Percentiles rank a stretch among this genome's conserved stretches.
phyloP scores from a whole-genome alignment of 1,284 basidiomycete genomes.

The Mycosarcoma mackinlayi region DNA sequence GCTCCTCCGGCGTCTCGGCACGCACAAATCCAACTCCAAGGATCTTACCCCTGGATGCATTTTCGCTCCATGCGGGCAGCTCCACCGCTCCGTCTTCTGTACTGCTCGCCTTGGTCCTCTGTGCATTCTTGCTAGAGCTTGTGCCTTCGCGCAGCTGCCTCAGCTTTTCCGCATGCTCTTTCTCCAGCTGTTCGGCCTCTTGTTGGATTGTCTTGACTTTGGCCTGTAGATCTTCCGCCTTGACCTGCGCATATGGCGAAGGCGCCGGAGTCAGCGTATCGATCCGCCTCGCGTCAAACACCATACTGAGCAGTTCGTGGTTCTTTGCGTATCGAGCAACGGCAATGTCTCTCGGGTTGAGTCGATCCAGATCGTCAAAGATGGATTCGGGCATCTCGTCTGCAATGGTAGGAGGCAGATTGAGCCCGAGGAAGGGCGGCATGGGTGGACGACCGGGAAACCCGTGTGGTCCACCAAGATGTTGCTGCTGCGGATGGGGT shows the following conservation, averaged over 20 bases:
- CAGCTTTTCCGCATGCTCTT: constrained; percentile 31
- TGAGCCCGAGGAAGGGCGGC: constrained; percentile 38
- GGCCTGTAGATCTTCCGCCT: constrained; percentile 35
- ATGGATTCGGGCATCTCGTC: constrained; percentile 48
- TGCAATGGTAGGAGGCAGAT: constrained; percentile 42
- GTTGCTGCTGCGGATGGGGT: constrained; percentile 13
- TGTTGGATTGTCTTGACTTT: constrained; percentile 30
- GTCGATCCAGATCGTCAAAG: constrained; percentile 62
- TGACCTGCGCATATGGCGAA: constrained; percentile 52
- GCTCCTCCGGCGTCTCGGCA: constrained; percentile 49
- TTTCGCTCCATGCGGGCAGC: constrained; percentile 30
- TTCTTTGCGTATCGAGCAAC: constrained; percentile 62
- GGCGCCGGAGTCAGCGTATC: constrained; percentile 54
- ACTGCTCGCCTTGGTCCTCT: not conserved
- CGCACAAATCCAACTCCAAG: constrained; percentile 57
- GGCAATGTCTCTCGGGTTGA: constrained; percentile 60
- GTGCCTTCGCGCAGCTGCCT: constrained; percentile 14
- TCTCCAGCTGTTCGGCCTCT: constrained; percentile 22
- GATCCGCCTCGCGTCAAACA: constrained; percentile 63
- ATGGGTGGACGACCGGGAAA: constrained; percentile 18
- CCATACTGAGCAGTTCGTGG: constrained; percentile 60
- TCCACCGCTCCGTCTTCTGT: constrained; percentile 19
- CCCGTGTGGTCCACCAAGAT: constrained; percentile 12
- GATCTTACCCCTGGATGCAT: constrained; percentile 49
- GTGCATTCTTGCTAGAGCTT: not conserved